Evolutionary conservation across 2,329 filamentous ascomycete genomes (phyloP).

Genomic region (Sarocladium brachiariae): DNA sequence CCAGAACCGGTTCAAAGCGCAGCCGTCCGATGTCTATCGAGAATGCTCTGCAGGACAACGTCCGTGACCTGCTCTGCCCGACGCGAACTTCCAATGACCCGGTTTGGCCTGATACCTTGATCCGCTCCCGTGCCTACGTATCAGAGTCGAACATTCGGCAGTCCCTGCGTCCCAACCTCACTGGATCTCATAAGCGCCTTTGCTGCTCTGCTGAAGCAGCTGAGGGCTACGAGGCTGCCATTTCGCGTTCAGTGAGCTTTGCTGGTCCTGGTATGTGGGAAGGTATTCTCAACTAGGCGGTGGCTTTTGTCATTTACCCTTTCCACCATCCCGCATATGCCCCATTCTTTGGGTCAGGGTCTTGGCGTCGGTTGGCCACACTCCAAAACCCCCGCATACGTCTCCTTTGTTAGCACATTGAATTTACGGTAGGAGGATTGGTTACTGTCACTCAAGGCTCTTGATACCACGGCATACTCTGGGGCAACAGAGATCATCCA

Average conservation of each 20-base stretch:
- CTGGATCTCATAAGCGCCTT: conserved; percentile 54
- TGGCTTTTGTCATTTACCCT: no score
- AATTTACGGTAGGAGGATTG: neutral
- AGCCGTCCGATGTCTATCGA: conserved; percentile 46
- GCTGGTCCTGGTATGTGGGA: conserved; percentile 13
- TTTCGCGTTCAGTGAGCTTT: conserved; percentile 6
- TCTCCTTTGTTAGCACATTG: conserved; percentile 6
- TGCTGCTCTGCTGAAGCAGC: conserved; percentile 58
- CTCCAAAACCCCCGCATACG: neutral
- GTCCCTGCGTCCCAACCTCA: conserved; percentile 33
- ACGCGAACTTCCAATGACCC: conserved; percentile 22
- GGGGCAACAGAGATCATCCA: conserved; percentile 7
- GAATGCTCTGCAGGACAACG: conserved; percentile 57
- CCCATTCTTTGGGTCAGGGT: no score
- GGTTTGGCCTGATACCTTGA: conserved; percentile 30
- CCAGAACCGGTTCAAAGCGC: conserved; percentile 46
- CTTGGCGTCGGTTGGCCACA: conserved; percentile 1
- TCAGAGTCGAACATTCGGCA: conserved; percentile 27
- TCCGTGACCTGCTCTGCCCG: conserved; percentile 52
- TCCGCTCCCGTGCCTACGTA: conserved; percentile 25
- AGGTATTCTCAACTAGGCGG: conserved; percentile 12
- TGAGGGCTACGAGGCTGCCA: conserved; percentile 37
- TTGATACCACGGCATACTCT: conserved; percentile 10
- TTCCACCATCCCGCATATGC: no score
- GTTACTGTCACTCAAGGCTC: neutral